Conservation (phyloP, 2,329 filamentous ascomycete genomes). For the Corniculantispora saksenae region DNA sequence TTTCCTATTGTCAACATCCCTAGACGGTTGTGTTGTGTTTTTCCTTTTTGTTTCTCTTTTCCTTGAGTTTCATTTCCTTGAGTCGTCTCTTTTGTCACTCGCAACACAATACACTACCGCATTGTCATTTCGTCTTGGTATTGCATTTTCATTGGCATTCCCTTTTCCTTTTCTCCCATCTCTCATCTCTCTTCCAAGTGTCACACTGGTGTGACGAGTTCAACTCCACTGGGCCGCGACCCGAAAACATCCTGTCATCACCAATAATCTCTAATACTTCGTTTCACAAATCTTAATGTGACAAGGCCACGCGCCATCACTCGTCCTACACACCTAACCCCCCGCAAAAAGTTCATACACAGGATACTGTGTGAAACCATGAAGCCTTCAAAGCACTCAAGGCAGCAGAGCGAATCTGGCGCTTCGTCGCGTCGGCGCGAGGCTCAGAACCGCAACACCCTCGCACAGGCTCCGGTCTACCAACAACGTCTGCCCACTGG, state of each 20-base stretch:
- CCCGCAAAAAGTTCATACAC: neutral
- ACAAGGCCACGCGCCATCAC: neutral
- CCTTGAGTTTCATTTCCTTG: constrained; percentile 8
- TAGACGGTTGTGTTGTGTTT: constrained; percentile 12
- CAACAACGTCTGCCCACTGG: constrained; percentile 1
- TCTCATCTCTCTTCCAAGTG: neutral
- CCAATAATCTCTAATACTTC: constrained; percentile 8
- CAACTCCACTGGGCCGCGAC: neutral
- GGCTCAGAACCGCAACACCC: constrained; percentile 2
- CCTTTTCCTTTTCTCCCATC: neutral
- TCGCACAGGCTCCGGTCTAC: constrained; percentile 11
- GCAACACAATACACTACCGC: neutral
- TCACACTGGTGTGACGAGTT: constrained; percentile 14
- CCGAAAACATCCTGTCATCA: neutral
- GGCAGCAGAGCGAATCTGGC: constrained; percentile 12
- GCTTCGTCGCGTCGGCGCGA: constrained; percentile 3
- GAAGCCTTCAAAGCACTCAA: constrained; percentile 11
- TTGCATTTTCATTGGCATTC: neutral
- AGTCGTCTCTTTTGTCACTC: neutral
- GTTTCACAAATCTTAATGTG: constrained; percentile 8
- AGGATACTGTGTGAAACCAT: neutral
- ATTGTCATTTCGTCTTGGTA: constrained; percentile 1
- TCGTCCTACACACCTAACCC: neutral
- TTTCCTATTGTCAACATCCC: constrained; percentile 15
- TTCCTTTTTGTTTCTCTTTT: neutral